Evolutionary conservation across 2,329 filamentous ascomycete genomes (phyloP), one percentile per base, ranked within the genome.

Genomic region (Aspergillus vadensis): DNA sequence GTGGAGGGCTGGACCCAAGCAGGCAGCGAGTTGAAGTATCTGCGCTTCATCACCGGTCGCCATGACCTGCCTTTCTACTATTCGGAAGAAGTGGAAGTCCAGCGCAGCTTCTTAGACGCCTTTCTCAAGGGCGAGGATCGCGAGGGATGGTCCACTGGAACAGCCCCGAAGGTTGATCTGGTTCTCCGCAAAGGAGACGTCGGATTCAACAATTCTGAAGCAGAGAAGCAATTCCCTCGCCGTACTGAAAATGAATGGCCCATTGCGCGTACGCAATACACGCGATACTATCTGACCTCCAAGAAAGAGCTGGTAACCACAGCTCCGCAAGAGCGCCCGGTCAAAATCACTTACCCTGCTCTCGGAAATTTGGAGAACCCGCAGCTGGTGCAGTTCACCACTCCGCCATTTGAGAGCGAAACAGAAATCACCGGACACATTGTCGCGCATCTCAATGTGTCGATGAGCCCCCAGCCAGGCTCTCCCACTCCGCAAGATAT

Each of bases 61-160:
- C 88, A 91, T 63, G 88, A 91, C 66, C 78, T 91, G 1, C 88
- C 88, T 0, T 91, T 91, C 71, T 91, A 90, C 75, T 90, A 90
- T 69, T 73, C 82, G 1, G 85, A 90, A 51, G 86, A 90, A 63
- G 88, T 89, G 0, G 85, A 88, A 62, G 66, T 91, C 0, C 89
- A 91, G 68, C 81, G 79, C 50, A 85, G 83, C 64, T 91, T 91
- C 71, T 76, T 91, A 0, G 86, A 90, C 60, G 88, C 88, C 0
- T 91, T 91, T 69, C 80, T 91, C 38, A 91, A 90, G 65, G 85
- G 81, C 1, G 81, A 90, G 0, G 89, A 91, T 66, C 76, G 79
- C 0, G 79, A 78, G 1, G 75, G 75, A 8, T 76, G 72, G 74
- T 68, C 67, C 2, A 65, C 64, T 5, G 86, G 88, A 25, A 85